Evolutionary conservation across 2,329 filamentous ascomycete genomes (phyloP).

Genomic region (Hypoxylon sp.): DNA sequence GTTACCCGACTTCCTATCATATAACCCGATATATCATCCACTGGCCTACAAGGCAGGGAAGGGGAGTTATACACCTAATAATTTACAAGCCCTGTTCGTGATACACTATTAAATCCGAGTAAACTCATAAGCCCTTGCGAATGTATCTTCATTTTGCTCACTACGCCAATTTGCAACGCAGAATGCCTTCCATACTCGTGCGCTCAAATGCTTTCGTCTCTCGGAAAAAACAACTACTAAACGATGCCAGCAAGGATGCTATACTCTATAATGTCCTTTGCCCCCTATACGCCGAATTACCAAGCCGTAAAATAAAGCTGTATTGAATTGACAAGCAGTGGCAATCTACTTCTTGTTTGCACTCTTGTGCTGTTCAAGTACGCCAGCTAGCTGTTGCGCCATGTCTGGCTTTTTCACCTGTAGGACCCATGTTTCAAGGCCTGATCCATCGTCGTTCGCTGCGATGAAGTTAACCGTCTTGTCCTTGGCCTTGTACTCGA

Average conservation of each 20-base stretch:
- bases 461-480: slow-evolving; percentile 74
- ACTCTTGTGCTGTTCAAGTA: slow-evolving; percentile 68
- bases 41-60: not conserved
- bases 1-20: not conserved
- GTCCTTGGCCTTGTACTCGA: slow-evolving; percentile 72
- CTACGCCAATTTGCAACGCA: slow-evolving; percentile 13
- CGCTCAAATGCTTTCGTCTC: slow-evolving; percentile 22
- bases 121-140: slow-evolving; percentile 10
- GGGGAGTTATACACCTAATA: not conserved
- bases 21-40: not conserved
- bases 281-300: slow-evolving; percentile 23
- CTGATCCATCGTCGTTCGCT: slow-evolving; percentile 70
- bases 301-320: not conserved
- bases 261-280: slow-evolving; percentile 40
- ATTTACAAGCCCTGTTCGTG: slow-evolving; percentile 2
- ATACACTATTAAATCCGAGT: slow-evolving; percentile 1
- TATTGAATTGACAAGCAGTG: not conserved
- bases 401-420: slow-evolving; percentile 73
- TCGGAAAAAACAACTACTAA: slow-evolving; percentile 3
- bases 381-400: slow-evolving; percentile 67
- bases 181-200: slow-evolving; percentile 20
- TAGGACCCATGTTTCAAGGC: slow-evolving; percentile 78
- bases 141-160: slow-evolving; percentile 20
- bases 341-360: slow-evolving; percentile 66
- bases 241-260: slow-evolving; percentile 33